A percentile compares a stretch with the other conserved stretches of the same genome.
Evolutionary conservation across 1,139 yeast genomes (phyloP).

Genomic region (Debaryomycetaceae sp.): DNA sequence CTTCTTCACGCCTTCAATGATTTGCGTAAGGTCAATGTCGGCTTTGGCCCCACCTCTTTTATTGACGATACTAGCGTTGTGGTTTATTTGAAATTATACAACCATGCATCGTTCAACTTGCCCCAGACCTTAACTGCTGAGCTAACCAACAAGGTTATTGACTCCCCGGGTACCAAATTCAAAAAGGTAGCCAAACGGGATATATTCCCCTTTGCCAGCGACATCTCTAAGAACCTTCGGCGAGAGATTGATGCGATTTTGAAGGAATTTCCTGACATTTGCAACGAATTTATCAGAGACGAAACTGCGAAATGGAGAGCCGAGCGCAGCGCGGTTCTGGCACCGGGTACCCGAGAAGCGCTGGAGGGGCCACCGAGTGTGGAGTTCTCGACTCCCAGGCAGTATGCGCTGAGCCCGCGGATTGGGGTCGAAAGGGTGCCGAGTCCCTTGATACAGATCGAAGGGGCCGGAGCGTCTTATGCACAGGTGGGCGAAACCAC

Average conservation of each 20-base stretch:
- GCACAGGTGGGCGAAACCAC: no score
- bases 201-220: conserved; percentile 31
- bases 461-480: no score
- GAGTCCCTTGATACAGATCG: no score
- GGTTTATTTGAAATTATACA: conserved; percentile 43
- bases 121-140: conserved; percentile 1
- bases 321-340: no score
- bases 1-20: conserved; percentile 48
- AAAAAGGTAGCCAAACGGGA: conserved; percentile 36
- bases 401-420: no score
- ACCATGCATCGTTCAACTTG: conserved; percentile 3
- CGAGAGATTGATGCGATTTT: conserved; percentile 21
- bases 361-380: no score
- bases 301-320: conserved; percentile 1
- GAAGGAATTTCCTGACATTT: conserved; percentile 20
- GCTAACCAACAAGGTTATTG: conserved; percentile 5
- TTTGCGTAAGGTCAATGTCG: conserved; percentile 63
- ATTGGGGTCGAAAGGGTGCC: no score
- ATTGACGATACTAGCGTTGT: conserved; percentile 68
- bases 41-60: conserved; percentile 70
- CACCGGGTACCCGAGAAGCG: no score
- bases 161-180: conserved; percentile 22
- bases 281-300: conserved; percentile 17
- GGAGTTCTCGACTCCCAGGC: no score
- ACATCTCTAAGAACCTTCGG: conserved; percentile 19